Percentiles rank a stretch among this genome's conserved stretches.
These are phyloP conservation scores for Dioszegia aurantiaca DNA, from an alignment of 768 basidiomycete genomes.

Conservation along the genomic window DNA sequence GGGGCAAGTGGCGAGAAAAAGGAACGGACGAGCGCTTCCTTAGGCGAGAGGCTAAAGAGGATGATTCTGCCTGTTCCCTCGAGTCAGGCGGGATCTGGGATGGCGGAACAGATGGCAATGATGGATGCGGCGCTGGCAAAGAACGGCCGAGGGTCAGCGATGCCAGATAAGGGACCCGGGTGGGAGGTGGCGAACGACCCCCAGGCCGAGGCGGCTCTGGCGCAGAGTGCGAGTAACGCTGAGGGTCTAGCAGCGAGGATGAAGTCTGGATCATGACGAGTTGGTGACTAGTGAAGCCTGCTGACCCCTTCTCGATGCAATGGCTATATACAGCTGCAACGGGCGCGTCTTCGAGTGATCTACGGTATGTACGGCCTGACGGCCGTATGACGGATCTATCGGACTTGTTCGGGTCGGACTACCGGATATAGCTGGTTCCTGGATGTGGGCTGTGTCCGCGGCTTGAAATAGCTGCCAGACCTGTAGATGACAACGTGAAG, in stretches of 20 bases:
- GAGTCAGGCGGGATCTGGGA: neutral
- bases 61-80: slow-evolving; percentile 9
- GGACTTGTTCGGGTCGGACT: neutral
- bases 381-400: neutral
- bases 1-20: neutral
- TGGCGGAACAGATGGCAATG: neutral
- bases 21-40: neutral
- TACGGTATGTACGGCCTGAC: too few relatives aligned
- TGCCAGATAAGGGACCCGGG: slow-evolving; percentile 16
- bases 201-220: slow-evolving; percentile 16
- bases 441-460: too few relatives aligned
- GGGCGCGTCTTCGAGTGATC: too few relatives aligned
- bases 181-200: slow-evolving; percentile 21
- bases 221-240: slow-evolving; percentile 15
- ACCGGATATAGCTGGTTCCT: slow-evolving; percentile 1
- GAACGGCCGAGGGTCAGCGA: neutral
- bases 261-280: neutral
- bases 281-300: too few relatives aligned
- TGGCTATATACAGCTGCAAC: too few relatives aligned
- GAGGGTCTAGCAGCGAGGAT: slow-evolving; percentile 13
- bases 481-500: too few relatives aligned
- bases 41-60: slow-evolving; percentile 14
- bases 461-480: too few relatives aligned
- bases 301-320: too few relatives aligned
- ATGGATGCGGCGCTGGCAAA: neutral